phyloP scores from a whole-genome alignment of 352 stramenopile genomes.

The Pythium folliculosum region DNA sequence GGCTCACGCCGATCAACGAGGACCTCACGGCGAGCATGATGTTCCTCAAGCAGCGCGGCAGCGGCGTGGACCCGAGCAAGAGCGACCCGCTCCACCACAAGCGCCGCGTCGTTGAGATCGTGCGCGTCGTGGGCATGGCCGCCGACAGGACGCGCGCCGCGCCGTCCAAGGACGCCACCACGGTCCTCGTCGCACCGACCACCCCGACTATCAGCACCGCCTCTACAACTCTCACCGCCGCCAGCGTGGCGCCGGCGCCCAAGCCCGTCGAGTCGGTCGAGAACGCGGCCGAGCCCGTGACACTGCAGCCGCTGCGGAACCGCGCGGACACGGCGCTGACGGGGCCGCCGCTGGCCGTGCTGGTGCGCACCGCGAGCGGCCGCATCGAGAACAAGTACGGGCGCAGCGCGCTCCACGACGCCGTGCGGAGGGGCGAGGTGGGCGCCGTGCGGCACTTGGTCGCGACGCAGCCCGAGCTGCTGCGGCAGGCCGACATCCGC shows the following conservation, averaged over 20 bases:
- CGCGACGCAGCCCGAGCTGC: slow-evolving; percentile 38
- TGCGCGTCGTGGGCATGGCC: slow-evolving; percentile 2
- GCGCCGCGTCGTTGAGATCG: slow-evolving; percentile 18
- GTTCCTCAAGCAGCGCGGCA: slow-evolving; percentile 24
- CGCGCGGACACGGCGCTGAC: slow-evolving; percentile 21
- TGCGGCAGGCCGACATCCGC: slow-evolving; percentile 41
- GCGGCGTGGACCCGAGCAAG: slow-evolving; percentile 7
- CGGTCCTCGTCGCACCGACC: not conserved
- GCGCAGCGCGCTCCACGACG: slow-evolving; percentile 48
- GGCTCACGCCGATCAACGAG: slow-evolving; percentile 63
- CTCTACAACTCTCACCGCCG: too few relatives aligned
- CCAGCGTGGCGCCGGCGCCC: too few relatives aligned
- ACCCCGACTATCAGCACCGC: too few relatives aligned
- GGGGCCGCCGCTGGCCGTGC: not conserved
- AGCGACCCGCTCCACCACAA: slow-evolving; percentile 16
- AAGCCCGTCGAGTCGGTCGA: slow-evolving; percentile 16
- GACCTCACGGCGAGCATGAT: slow-evolving; percentile 43
- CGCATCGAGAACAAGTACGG: slow-evolving; percentile 46
- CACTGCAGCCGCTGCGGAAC: slow-evolving; percentile 23
- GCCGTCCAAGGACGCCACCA: not conserved
- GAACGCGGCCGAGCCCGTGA: slow-evolving; percentile 22
- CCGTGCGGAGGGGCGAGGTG: slow-evolving; percentile 55
- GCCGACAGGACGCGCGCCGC: not conserved
- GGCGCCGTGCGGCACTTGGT: slow-evolving; percentile 35
- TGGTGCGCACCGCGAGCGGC: not conserved